These are phyloP conservation scores for Monosporascus cannonballus DNA, from an alignment of 2,329 filamentous ascomycete species.

Conservation along the genomic window DNA sequence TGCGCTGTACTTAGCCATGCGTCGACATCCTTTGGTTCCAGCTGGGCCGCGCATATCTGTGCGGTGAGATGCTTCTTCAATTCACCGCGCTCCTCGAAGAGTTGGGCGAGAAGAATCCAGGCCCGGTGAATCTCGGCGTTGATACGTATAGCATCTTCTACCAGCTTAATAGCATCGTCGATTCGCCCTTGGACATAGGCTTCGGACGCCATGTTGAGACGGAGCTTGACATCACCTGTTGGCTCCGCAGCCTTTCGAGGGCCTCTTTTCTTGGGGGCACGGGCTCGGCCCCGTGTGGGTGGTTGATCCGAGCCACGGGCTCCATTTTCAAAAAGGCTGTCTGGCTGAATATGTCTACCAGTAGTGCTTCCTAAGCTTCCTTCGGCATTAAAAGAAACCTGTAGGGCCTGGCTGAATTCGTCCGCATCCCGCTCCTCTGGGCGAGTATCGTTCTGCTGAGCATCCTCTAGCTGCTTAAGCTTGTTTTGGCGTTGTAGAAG, in stretches of 20 bases:
- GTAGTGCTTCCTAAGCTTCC: not conserved
- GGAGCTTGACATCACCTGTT: constrained; percentile 63
- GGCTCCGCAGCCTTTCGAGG: constrained; percentile 60
- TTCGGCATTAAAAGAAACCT: not conserved
- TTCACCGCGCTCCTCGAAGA: constrained; percentile 55
- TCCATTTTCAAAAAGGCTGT: not conserved
- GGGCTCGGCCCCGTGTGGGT: constrained; percentile 6
- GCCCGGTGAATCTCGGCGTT: constrained; percentile 62
- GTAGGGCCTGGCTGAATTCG: not conserved
- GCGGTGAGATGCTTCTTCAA: constrained; percentile 51
- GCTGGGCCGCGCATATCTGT: constrained; percentile 55
- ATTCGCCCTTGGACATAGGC: constrained; percentile 60
- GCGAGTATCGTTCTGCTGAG: not conserved
- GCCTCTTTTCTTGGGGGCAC: constrained; percentile 29
- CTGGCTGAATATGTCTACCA: not conserved
- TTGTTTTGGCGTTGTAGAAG: constrained; percentile 20
- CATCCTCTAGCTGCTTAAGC: constrained; percentile 8
- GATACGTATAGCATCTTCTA: constrained; percentile 60
- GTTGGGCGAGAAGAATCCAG: constrained; percentile 56
- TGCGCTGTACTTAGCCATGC: constrained; percentile 55
- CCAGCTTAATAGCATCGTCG: constrained; percentile 50
- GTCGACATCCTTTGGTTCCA: constrained; percentile 53
- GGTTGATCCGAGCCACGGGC: not conserved
- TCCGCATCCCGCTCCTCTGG: not conserved
- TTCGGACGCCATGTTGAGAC: constrained; percentile 60